phyloP scores from a whole-genome alignment of 2,329 filamentous ascomycete genomes.

The Pyrenophora tritici-repentis region DNA sequence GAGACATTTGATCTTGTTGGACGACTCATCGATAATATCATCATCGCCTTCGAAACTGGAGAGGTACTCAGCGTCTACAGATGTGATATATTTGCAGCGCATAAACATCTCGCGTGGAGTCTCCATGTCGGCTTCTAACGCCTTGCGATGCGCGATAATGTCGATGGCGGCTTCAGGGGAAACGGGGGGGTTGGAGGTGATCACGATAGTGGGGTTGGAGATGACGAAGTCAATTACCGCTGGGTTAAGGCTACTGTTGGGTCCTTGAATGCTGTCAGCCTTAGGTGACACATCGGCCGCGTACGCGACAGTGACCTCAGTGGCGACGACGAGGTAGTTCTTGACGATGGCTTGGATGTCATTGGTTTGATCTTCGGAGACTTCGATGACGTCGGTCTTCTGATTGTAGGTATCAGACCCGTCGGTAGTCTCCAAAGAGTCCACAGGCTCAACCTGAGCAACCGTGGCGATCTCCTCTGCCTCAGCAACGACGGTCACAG shows the following conservation, averaged over 20 bases:
- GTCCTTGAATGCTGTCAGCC: too few species aligned
- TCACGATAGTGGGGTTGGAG: not conserved
- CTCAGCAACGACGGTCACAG: too few species aligned
- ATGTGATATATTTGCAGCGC: not conserved
- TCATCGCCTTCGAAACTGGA: not conserved
- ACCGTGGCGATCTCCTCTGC: too few species aligned
- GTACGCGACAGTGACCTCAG: not conserved
- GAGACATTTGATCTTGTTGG: not conserved
- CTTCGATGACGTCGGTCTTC: too few species aligned
- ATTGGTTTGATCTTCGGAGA: not conserved
- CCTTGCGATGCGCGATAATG: not conserved
- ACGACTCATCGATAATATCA: not conserved
- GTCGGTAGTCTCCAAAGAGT: too few species aligned
- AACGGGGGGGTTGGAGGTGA: not conserved
- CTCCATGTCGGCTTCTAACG: constrained; percentile 12
- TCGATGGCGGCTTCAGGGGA: not conserved
- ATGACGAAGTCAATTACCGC: not conserved
- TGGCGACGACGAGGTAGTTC: not conserved
- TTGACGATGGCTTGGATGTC: too few species aligned
- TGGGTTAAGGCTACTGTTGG: not conserved
- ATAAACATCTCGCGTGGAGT: constrained; percentile 5
- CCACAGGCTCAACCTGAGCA: too few species aligned
- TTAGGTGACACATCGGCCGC: too few species aligned
- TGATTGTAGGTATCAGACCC: too few species aligned
- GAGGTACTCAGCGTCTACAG: constrained; percentile 6